These are phyloP conservation scores for Stevia rebaudiana DNA, from an alignment of 140 eudicot genomes.

Conservation along the genomic window DNA sequence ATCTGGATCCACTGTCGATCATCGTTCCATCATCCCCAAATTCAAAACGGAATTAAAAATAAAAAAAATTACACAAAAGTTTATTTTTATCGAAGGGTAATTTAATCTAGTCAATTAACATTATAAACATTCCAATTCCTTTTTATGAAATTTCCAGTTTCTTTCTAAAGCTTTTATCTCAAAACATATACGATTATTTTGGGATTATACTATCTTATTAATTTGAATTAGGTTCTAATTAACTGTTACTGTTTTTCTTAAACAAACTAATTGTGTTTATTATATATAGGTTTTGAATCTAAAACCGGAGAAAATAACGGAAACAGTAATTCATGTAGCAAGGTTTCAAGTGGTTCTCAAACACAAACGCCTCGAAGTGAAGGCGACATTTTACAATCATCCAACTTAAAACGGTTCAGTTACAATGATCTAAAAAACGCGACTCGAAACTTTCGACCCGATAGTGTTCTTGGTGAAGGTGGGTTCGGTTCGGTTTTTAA, in stretches of 20 bases:
- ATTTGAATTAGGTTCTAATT: not conserved
- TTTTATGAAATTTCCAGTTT: no score
- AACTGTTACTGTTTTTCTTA: not conserved
- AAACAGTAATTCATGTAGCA: constrained; percentile 54
- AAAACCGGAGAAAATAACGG: constrained; percentile 47
- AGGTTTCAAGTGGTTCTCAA: constrained; percentile 44
- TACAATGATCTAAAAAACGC: constrained; percentile 57
- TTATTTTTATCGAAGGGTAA: no score
- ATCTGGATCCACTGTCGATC: no score
- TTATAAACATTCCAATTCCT: no score
- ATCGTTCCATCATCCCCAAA: no score
- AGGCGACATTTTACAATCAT: constrained; percentile 70
- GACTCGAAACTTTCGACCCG: constrained; percentile 82
- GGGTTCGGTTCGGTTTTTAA: constrained; percentile 90
- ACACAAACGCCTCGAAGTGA: constrained; percentile 58
- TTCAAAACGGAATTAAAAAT: no score
- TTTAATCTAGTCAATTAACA: no score
- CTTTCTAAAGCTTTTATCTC: no score
- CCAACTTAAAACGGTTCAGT: constrained; percentile 63
- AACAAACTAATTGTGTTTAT: not conserved
- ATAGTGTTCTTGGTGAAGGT: constrained; percentile 80
- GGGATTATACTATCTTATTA: not conserved
- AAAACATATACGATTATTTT: not conserved
- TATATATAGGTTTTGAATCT: constrained; percentile 46
- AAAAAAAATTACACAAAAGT: no score